Base-by-base conservation (phyloP, 441 rosid species). In the Croton setiger region DNA sequence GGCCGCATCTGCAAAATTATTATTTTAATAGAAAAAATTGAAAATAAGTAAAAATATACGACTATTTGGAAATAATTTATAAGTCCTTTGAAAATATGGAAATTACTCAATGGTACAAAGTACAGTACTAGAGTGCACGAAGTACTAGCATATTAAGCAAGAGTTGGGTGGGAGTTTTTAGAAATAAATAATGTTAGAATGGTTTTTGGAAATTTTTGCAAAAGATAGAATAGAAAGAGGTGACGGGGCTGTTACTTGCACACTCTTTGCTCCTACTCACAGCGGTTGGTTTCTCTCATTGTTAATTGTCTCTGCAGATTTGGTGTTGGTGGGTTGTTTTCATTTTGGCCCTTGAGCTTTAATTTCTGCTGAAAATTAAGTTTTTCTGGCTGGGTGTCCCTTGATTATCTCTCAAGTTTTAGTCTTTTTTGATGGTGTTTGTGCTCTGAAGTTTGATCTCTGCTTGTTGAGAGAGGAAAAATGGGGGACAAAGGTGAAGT, bases 401-500 rank as follows among this genome's bases (percentile, higher is more conserved):
- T 53, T 48, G 31, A 21, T 58, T 65, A 36, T 4, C 21, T 54
- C 15, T 63, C 33, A 33, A 13, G 51, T 55, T 60, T 45, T 36
- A 21, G n/a, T 6, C 12, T 9, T 27, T n/a, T 75, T 70, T 66
- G 20, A 17, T 72, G 76, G 78, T 72, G 62, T 55, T 60, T 55
- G 55, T 70, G 74, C 62, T 63, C 52, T 72, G 77, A 60, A 65
- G 63, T 18, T 64, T 69, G 35, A 58, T 63, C 20, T 55, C 20
- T 41, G 49, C 23, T 69, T 62, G 58, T 27, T 67, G 77, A 72
- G 36, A 55, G 35, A 39, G 63, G 69, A 67, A 52, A 69, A 80
- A 85, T 85, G 96, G 93, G 76, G 51, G 92, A 82, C 20, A 87
- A 89, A 70, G 79, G 73, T 75, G 98, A 92, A 76, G 87, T 84